phyloP scores from a whole-genome alignment of 306 rosid species.

The Malus orientalis region DNA sequence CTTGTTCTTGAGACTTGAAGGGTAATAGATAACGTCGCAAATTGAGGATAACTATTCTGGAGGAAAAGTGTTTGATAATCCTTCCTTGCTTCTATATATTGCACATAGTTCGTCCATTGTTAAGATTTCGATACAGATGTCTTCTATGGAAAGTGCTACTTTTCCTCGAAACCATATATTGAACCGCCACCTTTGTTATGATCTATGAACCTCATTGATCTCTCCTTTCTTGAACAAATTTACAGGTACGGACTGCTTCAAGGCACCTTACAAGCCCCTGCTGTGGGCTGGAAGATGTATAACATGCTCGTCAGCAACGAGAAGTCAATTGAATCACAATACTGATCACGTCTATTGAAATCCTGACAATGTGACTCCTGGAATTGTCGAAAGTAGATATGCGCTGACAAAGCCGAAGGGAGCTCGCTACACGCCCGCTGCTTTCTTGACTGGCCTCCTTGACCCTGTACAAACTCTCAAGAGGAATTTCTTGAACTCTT shows the following conservation, averaged over 20 bases:
- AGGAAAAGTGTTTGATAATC: background rate
- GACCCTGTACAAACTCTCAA: conserved; percentile 82
- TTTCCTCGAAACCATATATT: background rate
- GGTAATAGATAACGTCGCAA: background rate
- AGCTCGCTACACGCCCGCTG: conserved; percentile 81
- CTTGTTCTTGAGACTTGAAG: background rate
- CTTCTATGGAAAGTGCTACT: background rate
- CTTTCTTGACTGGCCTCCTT: conserved; percentile 73
- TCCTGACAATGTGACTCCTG: conserved; percentile 78
- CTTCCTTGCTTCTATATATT: background rate
- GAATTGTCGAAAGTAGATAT: conserved; percentile 65
- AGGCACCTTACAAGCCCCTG: conserved; percentile 92
- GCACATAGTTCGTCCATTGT: background rate
- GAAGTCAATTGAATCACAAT: conserved; percentile 82
- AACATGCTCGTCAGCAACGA: conserved; percentile 89
- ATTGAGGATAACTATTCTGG: background rate
- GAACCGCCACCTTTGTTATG: background rate
- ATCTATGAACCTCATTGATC: conserved; percentile 6
- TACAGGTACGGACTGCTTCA: conserved; percentile 77
- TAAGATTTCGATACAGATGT: background rate
- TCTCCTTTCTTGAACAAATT: conserved; percentile 12
- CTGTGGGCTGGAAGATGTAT: conserved; percentile 97
- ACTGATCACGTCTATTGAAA: conserved; percentile 88
- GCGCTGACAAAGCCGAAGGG: conserved; percentile 74
- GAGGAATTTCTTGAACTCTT: conserved; percentile 80